phyloP scores from a whole-genome alignment of 176 grass and related monocot species.

The Triticum aestivum region DNA sequence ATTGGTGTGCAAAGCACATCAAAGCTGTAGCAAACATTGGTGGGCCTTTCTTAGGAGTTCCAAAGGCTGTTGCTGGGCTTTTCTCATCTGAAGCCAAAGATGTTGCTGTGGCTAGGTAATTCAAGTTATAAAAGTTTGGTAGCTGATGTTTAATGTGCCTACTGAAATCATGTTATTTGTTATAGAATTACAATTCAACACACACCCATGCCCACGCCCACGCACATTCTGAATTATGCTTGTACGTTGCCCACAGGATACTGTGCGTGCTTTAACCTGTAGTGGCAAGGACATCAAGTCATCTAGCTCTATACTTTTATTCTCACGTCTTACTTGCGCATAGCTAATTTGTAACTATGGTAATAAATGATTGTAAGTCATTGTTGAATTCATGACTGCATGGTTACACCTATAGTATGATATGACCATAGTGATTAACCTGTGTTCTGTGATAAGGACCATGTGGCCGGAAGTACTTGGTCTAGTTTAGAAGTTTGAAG shows the following conservation, averaged over 20 bases:
- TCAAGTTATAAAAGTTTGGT: neutral
- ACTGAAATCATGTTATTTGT: slow-evolving; percentile 22
- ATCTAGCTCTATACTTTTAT: neutral
- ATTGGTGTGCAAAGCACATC: slow-evolving; percentile 94
- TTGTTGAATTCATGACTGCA: neutral
- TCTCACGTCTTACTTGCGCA: neutral
- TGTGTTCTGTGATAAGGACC: slow-evolving; percentile 13
- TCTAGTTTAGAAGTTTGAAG: slow-evolving; percentile 15
- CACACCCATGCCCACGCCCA: neutral
- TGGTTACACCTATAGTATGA: neutral
- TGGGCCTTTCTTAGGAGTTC: slow-evolving; percentile 93
- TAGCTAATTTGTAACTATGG: neutral
- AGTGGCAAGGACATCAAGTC: neutral
- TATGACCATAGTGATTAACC: slow-evolving; percentile 1
- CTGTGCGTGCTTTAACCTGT: neutral
- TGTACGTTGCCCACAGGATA: neutral
- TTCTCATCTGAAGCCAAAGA: slow-evolving; percentile 99
- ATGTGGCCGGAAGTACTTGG: neutral
- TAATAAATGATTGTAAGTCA: neutral
- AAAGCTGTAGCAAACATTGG: slow-evolving; percentile 96
- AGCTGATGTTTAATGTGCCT: slow-evolving; percentile 2
- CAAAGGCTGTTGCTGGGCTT: slow-evolving; percentile 85
- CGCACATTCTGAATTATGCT: neutral
- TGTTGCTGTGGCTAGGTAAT: slow-evolving; percentile 95
- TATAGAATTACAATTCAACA: slow-evolving; percentile 8